Evolutionary conservation across 2,329 filamentous ascomycete species (phyloP).

Genomic region (Aspergillus tanneri): DNA sequence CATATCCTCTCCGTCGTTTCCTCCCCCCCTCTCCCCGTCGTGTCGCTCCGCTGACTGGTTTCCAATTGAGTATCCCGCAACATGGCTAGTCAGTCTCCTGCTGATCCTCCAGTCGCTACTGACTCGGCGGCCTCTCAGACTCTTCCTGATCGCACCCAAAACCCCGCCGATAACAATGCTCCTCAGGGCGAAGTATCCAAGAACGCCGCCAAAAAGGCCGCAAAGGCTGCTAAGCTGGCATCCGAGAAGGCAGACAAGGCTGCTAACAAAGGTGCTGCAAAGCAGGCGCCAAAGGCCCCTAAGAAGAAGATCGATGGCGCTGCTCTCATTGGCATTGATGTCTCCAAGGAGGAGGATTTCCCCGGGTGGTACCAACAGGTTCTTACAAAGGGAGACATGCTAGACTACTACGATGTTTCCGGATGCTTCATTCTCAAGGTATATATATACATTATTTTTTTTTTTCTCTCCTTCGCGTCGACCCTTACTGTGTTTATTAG

Average conservation of each 20-base stretch:
- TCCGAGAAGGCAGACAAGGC: constrained; percentile 53
- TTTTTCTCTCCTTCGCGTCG: background rate
- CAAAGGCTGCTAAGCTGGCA: constrained; percentile 29
- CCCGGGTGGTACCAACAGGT: constrained; percentile 97
- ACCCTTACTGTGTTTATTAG: background rate
- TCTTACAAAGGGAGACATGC: constrained; percentile 93
- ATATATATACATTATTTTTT: constrained; percentile 8
- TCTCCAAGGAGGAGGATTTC: constrained; percentile 82
- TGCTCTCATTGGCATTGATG: constrained; percentile 80
- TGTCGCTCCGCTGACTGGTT: constrained; percentile 18
- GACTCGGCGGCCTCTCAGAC: constrained; percentile 33
- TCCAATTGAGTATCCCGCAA: constrained; percentile 20
- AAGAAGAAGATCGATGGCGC: constrained; percentile 60
- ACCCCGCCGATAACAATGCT: constrained; percentile 39
- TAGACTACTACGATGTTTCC: constrained; percentile 98
- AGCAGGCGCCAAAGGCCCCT: constrained; percentile 41
- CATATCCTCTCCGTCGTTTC: constrained; percentile 13
- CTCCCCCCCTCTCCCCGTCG: constrained; percentile 10
- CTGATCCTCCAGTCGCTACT: constrained; percentile 26
- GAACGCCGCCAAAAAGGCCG: constrained; percentile 29
- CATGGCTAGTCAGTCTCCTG: constrained; percentile 36
- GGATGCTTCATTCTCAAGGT: constrained; percentile 92
- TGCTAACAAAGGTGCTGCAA: constrained; percentile 45
- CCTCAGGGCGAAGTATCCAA: constrained; percentile 36
- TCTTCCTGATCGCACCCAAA: constrained; percentile 42